Base-by-base conservation (phyloP, 1,284 basidiomycete genomes). In the Pholiota adiposa region DNA sequence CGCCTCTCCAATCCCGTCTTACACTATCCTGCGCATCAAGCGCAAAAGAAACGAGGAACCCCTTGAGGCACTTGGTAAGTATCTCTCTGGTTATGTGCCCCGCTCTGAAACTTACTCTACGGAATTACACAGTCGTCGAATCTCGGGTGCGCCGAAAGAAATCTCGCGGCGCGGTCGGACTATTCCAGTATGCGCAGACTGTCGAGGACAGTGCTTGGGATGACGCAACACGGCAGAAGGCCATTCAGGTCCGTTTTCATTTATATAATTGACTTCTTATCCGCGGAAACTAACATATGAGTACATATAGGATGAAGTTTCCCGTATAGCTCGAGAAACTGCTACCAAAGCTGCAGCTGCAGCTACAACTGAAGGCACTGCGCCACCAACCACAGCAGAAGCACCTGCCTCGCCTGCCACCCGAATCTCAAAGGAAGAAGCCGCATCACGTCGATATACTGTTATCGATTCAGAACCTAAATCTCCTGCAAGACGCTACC, bases 171-270 rank as follows among this genome's bases (percentile, higher is more conserved):
- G 83, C 80, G 4, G 62, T 85, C 27, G 86, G 86, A 53, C 81
- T 92, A 33, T 92, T 92, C 66, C 85, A 90, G 69, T 92, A 90
- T 70, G 89, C 88, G 0, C 85, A 87, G 67, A 92, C 90, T 0
- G 84, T 92, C n/a, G 90, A 91, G 63, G 75, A 79, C 27, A 80
- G 78, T 29, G 82, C 79, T 43, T 92, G 89, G 89, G 77, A 87
- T 44, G 83, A 90, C 67, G 83, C 81, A 52, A 72, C 76, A 59
- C 70, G 76, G 58, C 80, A 83, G 65, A 80, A 81, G 65, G 83
- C 79, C 50, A 79, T 92, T n/a, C 83, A 90, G 78, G 86, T 86
- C 44, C 43, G 74, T 67, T 18, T 11, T 48, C 44, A 19, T n/a
- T 25, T 23, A 36, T 25, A 14, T n/a, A 4, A n/a, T 33, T 19